These are phyloP conservation scores for Thermothielavioides terrestris DNA, from an alignment of 495 filamentous ascomycete species.

Conservation along the genomic window DNA sequence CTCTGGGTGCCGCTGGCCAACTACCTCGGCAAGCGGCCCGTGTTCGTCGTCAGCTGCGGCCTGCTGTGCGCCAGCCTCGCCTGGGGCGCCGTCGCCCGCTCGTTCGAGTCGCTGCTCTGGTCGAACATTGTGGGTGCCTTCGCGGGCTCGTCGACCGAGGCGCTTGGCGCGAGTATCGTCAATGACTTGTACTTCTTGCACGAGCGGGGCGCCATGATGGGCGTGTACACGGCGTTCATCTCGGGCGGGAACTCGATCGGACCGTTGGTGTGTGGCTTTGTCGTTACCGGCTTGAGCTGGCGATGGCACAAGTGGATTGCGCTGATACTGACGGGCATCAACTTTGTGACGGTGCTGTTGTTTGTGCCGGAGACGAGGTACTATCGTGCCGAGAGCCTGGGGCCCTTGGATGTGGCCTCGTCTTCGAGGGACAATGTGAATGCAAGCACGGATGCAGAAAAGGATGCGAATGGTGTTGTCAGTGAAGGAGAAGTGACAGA, in stretches of 20 bases:
- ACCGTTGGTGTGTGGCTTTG: slow-evolving; percentile 33
- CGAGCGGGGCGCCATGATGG: slow-evolving; percentile 34
- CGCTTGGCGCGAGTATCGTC: slow-evolving; percentile 31
- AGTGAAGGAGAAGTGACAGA: background rate
- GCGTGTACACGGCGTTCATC: slow-evolving; percentile 35
- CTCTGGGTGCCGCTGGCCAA: slow-evolving; percentile 49
- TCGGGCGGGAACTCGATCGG: slow-evolving; percentile 32
- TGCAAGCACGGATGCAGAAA: background rate
- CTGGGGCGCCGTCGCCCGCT: slow-evolving; percentile 23
- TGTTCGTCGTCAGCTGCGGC: slow-evolving; percentile 37
- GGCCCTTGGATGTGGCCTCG: background rate
- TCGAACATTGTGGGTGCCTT: slow-evolving; percentile 32
- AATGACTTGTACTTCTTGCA: slow-evolving; percentile 38
- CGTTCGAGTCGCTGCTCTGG: slow-evolving; percentile 28
- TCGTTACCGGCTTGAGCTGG: slow-evolving; percentile 32
- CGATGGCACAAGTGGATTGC: slow-evolving; percentile 33
- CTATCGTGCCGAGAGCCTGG: slow-evolving; percentile 18
- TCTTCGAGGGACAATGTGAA: background rate
- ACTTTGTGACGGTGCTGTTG: slow-evolving; percentile 29
- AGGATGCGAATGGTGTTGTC: background rate
- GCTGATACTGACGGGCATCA: slow-evolving; percentile 24
- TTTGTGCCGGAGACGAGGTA: slow-evolving; percentile 36
- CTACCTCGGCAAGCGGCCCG: slow-evolving; percentile 47
- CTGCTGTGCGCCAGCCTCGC: slow-evolving; percentile 28
- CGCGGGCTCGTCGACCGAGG: slow-evolving; percentile 28